These are phyloP conservation scores for Aurantiochytrium sp. DNA, from an alignment of 108 stramenopile species.

Conservation along the genomic window DNA sequence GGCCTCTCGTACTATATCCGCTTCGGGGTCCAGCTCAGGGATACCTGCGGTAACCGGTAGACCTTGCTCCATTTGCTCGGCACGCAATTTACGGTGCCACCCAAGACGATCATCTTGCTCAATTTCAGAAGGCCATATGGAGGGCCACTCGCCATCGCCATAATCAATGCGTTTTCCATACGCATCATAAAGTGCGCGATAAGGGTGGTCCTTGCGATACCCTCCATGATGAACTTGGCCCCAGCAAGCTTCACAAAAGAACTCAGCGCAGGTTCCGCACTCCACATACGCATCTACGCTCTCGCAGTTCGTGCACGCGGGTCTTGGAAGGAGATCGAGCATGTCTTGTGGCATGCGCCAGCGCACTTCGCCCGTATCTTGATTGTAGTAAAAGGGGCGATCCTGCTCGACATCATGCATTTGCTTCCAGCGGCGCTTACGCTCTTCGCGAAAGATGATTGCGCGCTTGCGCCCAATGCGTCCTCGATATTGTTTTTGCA, in stretches of 20 bases:
- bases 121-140: slow-evolving; percentile 53
- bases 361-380: slow-evolving; percentile 65
- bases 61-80: neutral
- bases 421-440: slow-evolving; percentile 57
- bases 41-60: neutral
- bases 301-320: slow-evolving; percentile 62
- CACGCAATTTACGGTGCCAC: slow-evolving; percentile 27
- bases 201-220: slow-evolving; percentile 37
- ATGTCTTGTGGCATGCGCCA: slow-evolving; percentile 70
- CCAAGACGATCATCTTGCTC: slow-evolving; percentile 47
- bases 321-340: slow-evolving; percentile 64
- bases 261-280: slow-evolving; percentile 60
- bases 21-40: neutral
- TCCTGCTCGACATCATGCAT: slow-evolving; percentile 42
- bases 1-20: neutral
- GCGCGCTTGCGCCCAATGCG: slow-evolving; percentile 33
- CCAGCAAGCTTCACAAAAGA: slow-evolving; percentile 57
- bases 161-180: slow-evolving; percentile 56
- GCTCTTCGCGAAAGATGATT: slow-evolving; percentile 17
- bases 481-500: slow-evolving; percentile 40
- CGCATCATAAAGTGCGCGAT: slow-evolving; percentile 52
- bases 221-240: slow-evolving; percentile 48
- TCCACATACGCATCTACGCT: slow-evolving; percentile 53
- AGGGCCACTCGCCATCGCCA: slow-evolving; percentile 47
- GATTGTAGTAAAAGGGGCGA: slow-evolving; percentile 63